These are phyloP conservation scores for Irpex rosettiformis DNA, from an alignment of 1,284 basidiomycete genomes.

Conservation along the genomic window DNA sequence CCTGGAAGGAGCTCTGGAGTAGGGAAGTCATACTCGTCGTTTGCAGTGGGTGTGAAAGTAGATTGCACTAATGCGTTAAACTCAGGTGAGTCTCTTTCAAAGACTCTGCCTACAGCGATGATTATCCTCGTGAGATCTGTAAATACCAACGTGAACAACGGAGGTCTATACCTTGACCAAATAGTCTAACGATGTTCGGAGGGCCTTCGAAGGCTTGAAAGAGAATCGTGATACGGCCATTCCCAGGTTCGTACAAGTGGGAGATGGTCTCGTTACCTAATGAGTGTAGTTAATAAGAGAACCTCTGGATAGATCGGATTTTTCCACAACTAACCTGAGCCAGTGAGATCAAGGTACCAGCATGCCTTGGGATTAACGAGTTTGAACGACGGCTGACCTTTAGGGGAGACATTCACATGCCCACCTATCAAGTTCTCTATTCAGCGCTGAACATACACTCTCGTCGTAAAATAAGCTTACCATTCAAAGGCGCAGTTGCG, in stretches of 20 bases:
- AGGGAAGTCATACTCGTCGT: conserved; percentile 3
- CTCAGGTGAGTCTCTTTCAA: conserved; percentile 5
- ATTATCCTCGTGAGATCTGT: neutral
- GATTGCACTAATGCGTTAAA: conserved; percentile 4
- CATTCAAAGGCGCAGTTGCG: conserved; percentile 48
- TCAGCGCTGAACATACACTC: neutral
- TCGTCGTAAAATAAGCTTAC: neutral
- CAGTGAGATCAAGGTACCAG: conserved; percentile 56
- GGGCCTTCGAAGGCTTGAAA: conserved; percentile 54
- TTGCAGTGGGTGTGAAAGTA: neutral
- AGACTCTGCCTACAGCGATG: conserved; percentile 3
- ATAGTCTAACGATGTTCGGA: conserved; percentile 48
- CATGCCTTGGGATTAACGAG: conserved; percentile 42
- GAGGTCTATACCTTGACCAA: conserved; percentile 41
- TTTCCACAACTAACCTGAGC: conserved; percentile 37
- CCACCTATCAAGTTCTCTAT: conserved; percentile 27
- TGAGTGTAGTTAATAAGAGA: neutral
- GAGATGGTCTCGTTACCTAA: conserved; percentile 49
- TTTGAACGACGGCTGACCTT: conserved; percentile 47
- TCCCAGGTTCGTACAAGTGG: conserved; percentile 45
- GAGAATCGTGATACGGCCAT: conserved; percentile 52
- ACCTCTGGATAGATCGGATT: neutral
- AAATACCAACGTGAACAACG: no score
- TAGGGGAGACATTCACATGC: conserved; percentile 55
- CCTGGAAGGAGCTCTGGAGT: conserved; percentile 3